These are phyloP conservation scores for Neodidymelliopsis sp. DNA, from an alignment of 2,329 filamentous ascomycete species.

Conservation along the genomic window DNA sequence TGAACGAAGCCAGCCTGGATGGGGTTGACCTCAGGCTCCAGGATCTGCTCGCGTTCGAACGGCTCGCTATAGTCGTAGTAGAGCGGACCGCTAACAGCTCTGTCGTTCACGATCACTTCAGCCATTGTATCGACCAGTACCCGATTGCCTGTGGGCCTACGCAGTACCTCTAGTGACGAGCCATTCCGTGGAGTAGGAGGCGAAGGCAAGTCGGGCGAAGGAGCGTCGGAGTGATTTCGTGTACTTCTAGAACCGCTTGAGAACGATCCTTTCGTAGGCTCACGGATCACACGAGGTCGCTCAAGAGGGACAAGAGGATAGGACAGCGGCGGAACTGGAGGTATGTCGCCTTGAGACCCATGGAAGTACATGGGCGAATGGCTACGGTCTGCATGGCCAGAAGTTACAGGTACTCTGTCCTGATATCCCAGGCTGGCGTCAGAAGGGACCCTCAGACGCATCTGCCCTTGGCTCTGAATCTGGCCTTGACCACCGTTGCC, in stretches of 20 bases:
- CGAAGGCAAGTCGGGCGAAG: slow-evolving; percentile 54
- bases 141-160: slow-evolving; percentile 25
- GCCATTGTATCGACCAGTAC: slow-evolving; percentile 41
- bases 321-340: slow-evolving; percentile 33
- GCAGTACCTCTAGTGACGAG: slow-evolving; percentile 43
- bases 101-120: slow-evolving; percentile 34
- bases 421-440: slow-evolving; percentile 34
- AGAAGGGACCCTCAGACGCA: slow-evolving; percentile 37
- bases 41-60: slow-evolving; percentile 38
- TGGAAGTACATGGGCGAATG: slow-evolving; percentile 19
- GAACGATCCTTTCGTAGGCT: slow-evolving; percentile 32
- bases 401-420: slow-evolving; percentile 23
- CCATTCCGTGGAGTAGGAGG: slow-evolving; percentile 54
- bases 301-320: slow-evolving; percentile 31
- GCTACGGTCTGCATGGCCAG: slow-evolving; percentile 24
- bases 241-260: slow-evolving; percentile 43
- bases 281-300: slow-evolving; percentile 30
- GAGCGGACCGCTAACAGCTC: slow-evolving; percentile 22
- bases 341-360: slow-evolving; percentile 24
- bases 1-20: slow-evolving; percentile 51
- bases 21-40: slow-evolving; percentile 23
- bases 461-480: slow-evolving; percentile 6
- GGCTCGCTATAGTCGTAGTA: slow-evolving; percentile 51
- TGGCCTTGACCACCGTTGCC: slow-evolving; percentile 22
- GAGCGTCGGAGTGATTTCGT: slow-evolving; percentile 50